phyloP scores from a whole-genome alignment of 345 rosid species.

The Hypericum perforatum region DNA sequence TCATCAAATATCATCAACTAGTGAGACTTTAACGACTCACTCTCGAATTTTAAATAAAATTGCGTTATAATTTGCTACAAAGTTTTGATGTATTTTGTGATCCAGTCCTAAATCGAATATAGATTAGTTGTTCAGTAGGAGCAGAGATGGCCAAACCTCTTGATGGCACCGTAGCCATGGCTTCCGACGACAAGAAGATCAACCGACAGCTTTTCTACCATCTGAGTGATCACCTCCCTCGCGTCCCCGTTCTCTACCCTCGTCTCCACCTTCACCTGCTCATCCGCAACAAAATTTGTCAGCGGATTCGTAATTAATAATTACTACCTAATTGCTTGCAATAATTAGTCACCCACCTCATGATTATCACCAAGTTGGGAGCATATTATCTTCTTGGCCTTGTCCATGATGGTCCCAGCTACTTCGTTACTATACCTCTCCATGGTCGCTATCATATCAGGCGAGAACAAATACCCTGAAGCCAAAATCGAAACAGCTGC shows the following conservation, averaged over 20 bases:
- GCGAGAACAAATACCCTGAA: slow-evolving; percentile 50
- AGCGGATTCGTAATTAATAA: too few relatives aligned
- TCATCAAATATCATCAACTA: too few relatives aligned
- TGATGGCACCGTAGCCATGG: slow-evolving; percentile 52
- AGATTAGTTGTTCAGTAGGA: too few relatives aligned
- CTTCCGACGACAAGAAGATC: slow-evolving; percentile 54
- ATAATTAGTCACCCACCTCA: slow-evolving; percentile 14
- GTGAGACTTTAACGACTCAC: too few relatives aligned
- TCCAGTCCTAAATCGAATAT: too few relatives aligned
- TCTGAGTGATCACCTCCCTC: slow-evolving; percentile 49
- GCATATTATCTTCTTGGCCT: slow-evolving; percentile 37
- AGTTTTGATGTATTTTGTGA: neutral
- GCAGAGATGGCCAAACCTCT: slow-evolving; percentile 24
- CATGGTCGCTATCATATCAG: slow-evolving; percentile 34
- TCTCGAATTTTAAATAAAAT: too few relatives aligned
- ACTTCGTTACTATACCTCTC: slow-evolving; percentile 36
- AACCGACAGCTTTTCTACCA: slow-evolving; percentile 34
- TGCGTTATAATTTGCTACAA: too few relatives aligned
- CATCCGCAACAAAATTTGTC: too few relatives aligned
- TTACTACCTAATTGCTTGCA: too few relatives aligned
- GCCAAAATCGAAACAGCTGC: neutral
- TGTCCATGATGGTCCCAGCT: slow-evolving; percentile 34
- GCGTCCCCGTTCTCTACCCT: slow-evolving; percentile 39
- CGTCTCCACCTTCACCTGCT: slow-evolving; percentile 40
- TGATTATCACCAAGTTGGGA: slow-evolving; percentile 7